Percentiles rank a stretch among this genome's conserved stretches.
These are phyloP conservation scores for Imleria badia DNA, from an alignment of 768 basidiomycete genomes.

Conservation along the genomic window DNA sequence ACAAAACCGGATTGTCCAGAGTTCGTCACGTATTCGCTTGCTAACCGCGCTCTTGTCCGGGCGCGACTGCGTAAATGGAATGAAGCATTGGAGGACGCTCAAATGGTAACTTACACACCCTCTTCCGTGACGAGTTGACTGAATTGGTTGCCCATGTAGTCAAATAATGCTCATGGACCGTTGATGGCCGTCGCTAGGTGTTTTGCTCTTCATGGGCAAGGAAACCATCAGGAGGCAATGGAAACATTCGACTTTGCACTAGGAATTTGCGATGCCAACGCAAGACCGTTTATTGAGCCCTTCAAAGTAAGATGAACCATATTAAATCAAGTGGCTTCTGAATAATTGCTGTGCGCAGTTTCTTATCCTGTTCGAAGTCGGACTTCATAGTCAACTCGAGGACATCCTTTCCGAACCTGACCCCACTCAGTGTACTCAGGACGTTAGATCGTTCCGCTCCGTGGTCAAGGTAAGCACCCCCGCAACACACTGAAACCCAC, in stretches of 20 bases:
- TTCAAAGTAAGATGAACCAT: not conserved
- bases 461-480: not conserved
- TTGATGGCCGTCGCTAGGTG: not conserved
- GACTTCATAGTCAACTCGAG: not conserved
- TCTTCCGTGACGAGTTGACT: not conserved
- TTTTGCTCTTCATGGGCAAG: not conserved
- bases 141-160: not conserved
- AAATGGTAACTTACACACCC: not conserved
- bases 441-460: not conserved
- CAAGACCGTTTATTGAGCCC: not conserved
- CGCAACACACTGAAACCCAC: too few relatives aligned
- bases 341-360: not conserved
- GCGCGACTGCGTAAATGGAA: not conserved
- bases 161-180: not conserved
- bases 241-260: not conserved
- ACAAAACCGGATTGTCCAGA: not conserved
- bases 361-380: constrained; percentile 1
- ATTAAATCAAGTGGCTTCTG: not conserved
- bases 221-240: not conserved
- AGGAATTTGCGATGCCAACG: not conserved
- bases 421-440: not conserved
- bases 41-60: constrained; percentile 8
- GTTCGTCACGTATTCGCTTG: not conserved
- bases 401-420: not conserved
- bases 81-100: constrained; percentile 1